These are phyloP conservation scores for Epichloe gansuensis DNA, from an alignment of 2,329 filamentous ascomycete genomes.

Conservation along the genomic window DNA sequence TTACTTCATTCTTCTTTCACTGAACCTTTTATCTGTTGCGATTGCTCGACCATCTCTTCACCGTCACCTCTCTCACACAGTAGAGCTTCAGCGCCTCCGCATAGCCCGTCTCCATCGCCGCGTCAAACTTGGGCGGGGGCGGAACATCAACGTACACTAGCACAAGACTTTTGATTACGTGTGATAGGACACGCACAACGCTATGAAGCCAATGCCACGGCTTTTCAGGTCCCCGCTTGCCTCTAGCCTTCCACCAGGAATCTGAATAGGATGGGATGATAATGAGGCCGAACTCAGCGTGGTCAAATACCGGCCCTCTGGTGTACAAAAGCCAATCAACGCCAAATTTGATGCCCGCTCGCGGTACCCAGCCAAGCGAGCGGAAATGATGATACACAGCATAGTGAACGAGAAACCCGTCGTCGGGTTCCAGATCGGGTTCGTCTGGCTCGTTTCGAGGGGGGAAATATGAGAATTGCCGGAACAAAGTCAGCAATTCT, in stretches of 20 bases:
- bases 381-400: conserved; percentile 92
- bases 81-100: conserved; percentile 54
- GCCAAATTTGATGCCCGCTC: conserved; percentile 86
- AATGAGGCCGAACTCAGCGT: conserved; percentile 83
- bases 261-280: conserved; percentile 74
- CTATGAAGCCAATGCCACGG: conserved; percentile 80
- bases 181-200: conserved; percentile 75
- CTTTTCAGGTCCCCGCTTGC: conserved; percentile 34
- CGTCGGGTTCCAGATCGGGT: conserved; percentile 51
- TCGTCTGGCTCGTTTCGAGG: conserved; percentile 27
- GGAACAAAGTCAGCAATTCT: conserved; percentile 53
- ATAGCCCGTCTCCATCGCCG: conserved; percentile 40
- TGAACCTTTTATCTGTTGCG: conserved; percentile 39
- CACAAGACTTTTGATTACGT: conserved; percentile 82
- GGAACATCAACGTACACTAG: conserved; percentile 88
- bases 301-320: conserved; percentile 82
- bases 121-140: conserved; percentile 39
- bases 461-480: conserved; percentile 56
- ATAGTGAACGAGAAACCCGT: conserved; percentile 77
- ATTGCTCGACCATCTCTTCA: conserved; percentile 77
- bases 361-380: conserved; percentile 86
- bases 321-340: conserved; percentile 93
- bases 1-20: too few species aligned
- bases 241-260: conserved; percentile 53
- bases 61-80: conserved; percentile 64